Conservation (phyloP, 495 filamentous ascomycete genomes). For the Neurospora terricola region DNA sequence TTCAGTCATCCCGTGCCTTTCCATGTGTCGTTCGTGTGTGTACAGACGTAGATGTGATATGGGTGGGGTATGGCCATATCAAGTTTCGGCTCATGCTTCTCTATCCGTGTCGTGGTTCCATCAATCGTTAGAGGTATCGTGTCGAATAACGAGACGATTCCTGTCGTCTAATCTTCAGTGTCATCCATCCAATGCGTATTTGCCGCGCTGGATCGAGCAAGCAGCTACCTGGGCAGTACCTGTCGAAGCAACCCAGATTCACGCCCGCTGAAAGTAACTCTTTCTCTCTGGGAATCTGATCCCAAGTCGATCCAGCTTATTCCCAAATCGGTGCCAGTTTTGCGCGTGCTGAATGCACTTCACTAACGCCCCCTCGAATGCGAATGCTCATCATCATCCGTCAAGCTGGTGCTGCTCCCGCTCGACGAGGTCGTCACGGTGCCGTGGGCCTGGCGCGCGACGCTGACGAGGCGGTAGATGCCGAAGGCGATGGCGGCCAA, state of each 20-base stretch:
- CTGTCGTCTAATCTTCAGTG: not conserved
- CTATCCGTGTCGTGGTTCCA: not conserved
- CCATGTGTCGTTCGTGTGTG: not conserved
- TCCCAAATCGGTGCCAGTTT: no score
- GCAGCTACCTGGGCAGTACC: no score
- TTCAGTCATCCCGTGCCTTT: no score
- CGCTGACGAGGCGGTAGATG: constrained; percentile 51
- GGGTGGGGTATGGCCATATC: not conserved
- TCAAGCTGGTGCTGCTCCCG: constrained; percentile 19
- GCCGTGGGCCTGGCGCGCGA: constrained; percentile 32
- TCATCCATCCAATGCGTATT: not conserved
- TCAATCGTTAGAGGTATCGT: not conserved
- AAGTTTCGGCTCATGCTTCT: not conserved
- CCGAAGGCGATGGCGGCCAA: constrained; percentile 59
- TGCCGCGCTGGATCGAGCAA: no score
- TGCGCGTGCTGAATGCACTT: not conserved
- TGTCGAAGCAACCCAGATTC: no score
- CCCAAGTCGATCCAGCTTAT: no score
- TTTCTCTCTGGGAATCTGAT: no score
- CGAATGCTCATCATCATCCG: not conserved
- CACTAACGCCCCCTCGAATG: not conserved
- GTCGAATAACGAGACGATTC: not conserved
- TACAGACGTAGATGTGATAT: not conserved
- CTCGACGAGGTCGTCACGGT: constrained; percentile 19
- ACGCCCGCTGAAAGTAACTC: no score